Conservation (phyloP, 225 moss, liverwort and hornwort genomes). For the Rhytidiadelphus loreus region DNA sequence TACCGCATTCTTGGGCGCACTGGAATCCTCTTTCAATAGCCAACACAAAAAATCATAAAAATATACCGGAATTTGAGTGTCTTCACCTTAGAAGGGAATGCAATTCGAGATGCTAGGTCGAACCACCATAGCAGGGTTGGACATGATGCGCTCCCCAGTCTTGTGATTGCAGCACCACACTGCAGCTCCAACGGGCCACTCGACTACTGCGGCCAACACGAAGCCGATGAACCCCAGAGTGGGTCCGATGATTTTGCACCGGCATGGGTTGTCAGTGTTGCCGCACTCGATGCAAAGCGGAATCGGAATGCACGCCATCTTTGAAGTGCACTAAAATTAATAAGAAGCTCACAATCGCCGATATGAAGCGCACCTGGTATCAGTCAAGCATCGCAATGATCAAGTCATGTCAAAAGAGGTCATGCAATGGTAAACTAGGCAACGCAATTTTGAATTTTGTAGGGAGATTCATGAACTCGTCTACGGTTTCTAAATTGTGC, state of each 20-base stretch:
- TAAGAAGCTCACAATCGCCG: neutral
- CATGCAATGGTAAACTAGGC: neutral
- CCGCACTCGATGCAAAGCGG: conserved; percentile 85
- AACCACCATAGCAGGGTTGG: conserved; percentile 61
- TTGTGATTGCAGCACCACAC: conserved; percentile 85
- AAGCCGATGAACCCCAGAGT: conserved; percentile 83
- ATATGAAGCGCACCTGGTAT: neutral
- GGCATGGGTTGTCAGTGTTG: conserved; percentile 72
- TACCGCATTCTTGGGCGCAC: no score
- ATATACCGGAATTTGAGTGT: no score
- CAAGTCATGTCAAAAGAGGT: neutral
- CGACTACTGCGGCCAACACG: conserved; percentile 54
- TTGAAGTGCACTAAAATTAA: neutral
- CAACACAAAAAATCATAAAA: neutral
- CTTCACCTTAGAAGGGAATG: conserved; percentile 54
- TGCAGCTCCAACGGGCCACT: conserved; percentile 67
- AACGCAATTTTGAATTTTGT: neutral
- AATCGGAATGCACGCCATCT: conserved; percentile 73
- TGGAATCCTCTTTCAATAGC: neutral
- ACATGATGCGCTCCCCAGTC: conserved; percentile 43
- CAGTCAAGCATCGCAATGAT: neutral
- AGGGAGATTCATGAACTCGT: neutral
- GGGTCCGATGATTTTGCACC: conserved; percentile 77
- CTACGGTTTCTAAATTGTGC: neutral
- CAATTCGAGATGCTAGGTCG: conserved; percentile 57